Percentiles rank a stretch among this genome's conserved stretches.
Conservation (phyloP, 2,329 filamentous ascomycete genomes). For the Drechslerella stenobrocha region DNA sequence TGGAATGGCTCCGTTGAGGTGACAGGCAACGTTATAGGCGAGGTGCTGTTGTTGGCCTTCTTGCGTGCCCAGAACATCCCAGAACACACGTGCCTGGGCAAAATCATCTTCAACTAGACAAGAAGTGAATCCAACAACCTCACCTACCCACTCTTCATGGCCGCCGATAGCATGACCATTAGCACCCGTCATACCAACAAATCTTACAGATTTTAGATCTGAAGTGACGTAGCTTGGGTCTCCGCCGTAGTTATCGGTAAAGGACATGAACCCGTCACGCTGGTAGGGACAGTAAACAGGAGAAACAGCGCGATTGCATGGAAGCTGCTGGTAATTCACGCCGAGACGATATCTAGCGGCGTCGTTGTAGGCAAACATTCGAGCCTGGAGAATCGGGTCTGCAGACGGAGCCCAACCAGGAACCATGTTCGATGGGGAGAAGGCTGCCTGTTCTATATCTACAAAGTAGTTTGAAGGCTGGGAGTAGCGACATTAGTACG, state of each 20-base stretch:
- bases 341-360: slow-evolving; percentile 68
- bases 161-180: slow-evolving; percentile 40
- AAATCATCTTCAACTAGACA: slow-evolving; percentile 60
- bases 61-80: slow-evolving; percentile 59
- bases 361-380: slow-evolving; percentile 66
- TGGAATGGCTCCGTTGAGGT: slow-evolving; percentile 62
- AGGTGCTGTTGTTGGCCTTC: slow-evolving; percentile 66
- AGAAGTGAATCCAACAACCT: slow-evolving; percentile 52
- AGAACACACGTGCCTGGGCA: slow-evolving; percentile 60
- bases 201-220: slow-evolving; percentile 52
- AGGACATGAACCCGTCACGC: slow-evolving; percentile 56
- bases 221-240: slow-evolving; percentile 58
- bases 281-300: slow-evolving; percentile 55
- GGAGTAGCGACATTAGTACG: not conserved
- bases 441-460: slow-evolving; percentile 70
- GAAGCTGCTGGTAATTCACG: slow-evolving; percentile 67
- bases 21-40: slow-evolving; percentile 64
- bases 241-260: slow-evolving; percentile 57
- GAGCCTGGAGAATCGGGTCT: slow-evolving; percentile 66
- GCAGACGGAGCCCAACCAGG: slow-evolving; percentile 67
- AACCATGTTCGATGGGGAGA: slow-evolving; percentile 67
- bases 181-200: slow-evolving; percentile 22
- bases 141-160: slow-evolving; percentile 54
- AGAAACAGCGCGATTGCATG: slow-evolving; percentile 59
- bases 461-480: slow-evolving; percentile 60